Evolutionary conservation across 2,329 filamentous ascomycete genomes (phyloP), one percentile per base, ranked within the genome.

Genomic region (Fusarium sterilihyphosum): DNA sequence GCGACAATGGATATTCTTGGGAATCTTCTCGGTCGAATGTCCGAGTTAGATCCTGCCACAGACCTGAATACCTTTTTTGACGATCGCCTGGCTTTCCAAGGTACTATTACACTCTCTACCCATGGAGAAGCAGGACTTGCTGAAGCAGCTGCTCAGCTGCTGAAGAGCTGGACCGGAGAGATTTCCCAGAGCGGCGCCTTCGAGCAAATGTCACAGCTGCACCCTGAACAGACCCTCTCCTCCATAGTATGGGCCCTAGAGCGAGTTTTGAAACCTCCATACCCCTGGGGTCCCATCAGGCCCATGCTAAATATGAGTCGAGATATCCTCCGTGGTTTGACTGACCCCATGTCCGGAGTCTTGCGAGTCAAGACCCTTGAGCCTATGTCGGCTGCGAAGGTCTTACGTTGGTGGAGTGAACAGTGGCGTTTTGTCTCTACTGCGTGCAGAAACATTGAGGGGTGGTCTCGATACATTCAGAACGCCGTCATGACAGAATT

Each of bases 401-500:
- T 97, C 20, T 88, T 93, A 78, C 89, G 88, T 41, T 94, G 97
- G 84, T 99, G 97, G 97, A 89, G 91, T 69, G 89, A 90, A 65
- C 89, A 95, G 76, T 99, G 97, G 97, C 88, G 89, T 65, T 92
- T 91, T 52, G 87, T 98, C 49, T 92, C 92, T 47, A 92, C 92
- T 64, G 93, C 96, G 22, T 98, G 98, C 78, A 87, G 91, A 47
- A 91, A 92, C 69, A 97, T 95, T 7, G 95, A 98, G 80, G 85
- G 86, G 17, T 99, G 96, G 96, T 94, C 94, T 73, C 85, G 90
- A 20, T 88, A 88, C 8, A 90, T 94, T 67, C 92, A 96, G 58
- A 96, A 94, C 80, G 83, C 86, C 26, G 86, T 90, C 61, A 95
- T 99, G 94, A 92, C 95, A 78, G 92, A 98, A 65, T 98, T 98